Base-by-base conservation (phyloP, 495 filamentous ascomycete genomes). In the Penicillium alfredii region DNA sequence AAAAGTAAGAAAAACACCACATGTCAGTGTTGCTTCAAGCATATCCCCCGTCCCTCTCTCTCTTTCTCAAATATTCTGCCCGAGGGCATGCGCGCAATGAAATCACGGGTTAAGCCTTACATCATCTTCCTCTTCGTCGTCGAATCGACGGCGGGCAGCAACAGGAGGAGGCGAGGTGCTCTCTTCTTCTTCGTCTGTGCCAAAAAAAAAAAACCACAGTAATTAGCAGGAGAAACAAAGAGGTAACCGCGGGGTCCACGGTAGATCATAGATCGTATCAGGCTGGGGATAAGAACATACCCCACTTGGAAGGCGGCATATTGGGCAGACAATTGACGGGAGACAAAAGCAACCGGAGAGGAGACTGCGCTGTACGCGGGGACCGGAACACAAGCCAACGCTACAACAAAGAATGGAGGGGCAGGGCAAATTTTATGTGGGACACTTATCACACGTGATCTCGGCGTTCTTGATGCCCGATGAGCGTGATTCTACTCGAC, bases 71-170 rank as follows among this genome's bases (percentile, higher is more conserved):
- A n/a, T n/a, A n/a, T n/a, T n/a, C n/a, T n/a, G n/a, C n/a, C n/a
- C 33, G 25, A 25, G 26, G 11, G 20, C 20, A 21, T n/a, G 14
- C 18, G 13, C 18, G 33, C 20, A 3, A 29, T 23, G 29, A 12
- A 33, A 26, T 21, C 27, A 15, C 19, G 33, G 19, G 11, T 9
- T 18, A 23, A 10, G 11, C 61, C 76, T 58, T 77, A 90, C 89
- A 63, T 96, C 88, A 30, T 92, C 88, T 20, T 79, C 86, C 60
- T 94, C 89, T 55, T 96, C 90, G 51, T 99, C 92, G 47, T 93
- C 88, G 52, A 92, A 96, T 59, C 74, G 61, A 48, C 81, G 75
- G 38, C 76, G 70, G 23, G 72, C 64, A 27, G 68, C 72, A 14
- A 73, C 65, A 24, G 80, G 74, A 26, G 86, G 76, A 28, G 82